Conservation (phyloP, 2,329 filamentous ascomycete species). For the Mollisia scopiformis region DNA sequence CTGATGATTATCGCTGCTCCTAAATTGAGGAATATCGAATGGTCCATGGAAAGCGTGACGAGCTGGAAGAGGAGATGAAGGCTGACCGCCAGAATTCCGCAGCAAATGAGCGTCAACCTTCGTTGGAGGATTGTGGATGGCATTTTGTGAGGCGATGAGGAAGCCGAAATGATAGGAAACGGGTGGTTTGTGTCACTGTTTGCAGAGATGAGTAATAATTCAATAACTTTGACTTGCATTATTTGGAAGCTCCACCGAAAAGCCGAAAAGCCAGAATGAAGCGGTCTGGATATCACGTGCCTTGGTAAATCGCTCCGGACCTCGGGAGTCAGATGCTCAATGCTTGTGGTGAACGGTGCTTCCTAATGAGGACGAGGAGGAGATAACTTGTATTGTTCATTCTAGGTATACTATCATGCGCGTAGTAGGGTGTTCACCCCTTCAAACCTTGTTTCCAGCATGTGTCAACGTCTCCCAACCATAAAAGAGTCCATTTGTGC, state of each 20-base stretch:
- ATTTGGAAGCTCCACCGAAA: too few species aligned
- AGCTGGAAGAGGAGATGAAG: neutral
- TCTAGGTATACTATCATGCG: neutral
- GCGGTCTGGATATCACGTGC: neutral
- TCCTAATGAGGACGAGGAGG: too few species aligned
- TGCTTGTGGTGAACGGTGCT: too few species aligned
- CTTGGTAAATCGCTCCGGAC: too few species aligned
- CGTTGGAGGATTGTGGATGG: neutral
- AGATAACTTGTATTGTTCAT: too few species aligned
- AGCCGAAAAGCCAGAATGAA: neutral
- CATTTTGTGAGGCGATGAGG: neutral
- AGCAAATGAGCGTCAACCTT: neutral
- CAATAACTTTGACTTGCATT: too few species aligned
- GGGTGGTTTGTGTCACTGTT: neutral
- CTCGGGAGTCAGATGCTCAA: too few species aligned
- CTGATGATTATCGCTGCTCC: neutral
- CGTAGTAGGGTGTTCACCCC: too few species aligned
- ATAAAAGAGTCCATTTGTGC: slow-evolving; percentile 16
- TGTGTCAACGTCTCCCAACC: slow-evolving; percentile 21
- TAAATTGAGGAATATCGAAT: neutral
- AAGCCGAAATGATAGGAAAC: neutral
- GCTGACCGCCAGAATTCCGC: neutral
- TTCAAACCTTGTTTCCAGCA: slow-evolving; percentile 10
- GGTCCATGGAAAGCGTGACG: neutral
- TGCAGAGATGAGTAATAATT: neutral